Evolutionary conservation across 371 early-diverging fungal genomes (phyloP).

Genomic region (Nematocida sp.): DNA sequence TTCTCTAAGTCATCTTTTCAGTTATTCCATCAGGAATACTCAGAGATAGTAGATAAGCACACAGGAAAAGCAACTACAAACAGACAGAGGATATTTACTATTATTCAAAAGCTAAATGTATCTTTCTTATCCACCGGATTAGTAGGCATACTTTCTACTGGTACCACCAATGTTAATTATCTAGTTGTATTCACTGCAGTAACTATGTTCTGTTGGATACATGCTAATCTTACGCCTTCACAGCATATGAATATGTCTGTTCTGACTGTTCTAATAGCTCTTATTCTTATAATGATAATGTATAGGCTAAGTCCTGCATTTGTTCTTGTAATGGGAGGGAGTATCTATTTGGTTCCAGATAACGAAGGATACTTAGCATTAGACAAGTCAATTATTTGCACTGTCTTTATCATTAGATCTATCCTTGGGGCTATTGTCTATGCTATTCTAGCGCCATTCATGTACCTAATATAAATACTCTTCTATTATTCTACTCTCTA

Average conservation of each 20-base stretch:
- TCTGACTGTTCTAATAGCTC: neutral
- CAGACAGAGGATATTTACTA: neutral
- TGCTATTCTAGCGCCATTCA: neutral
- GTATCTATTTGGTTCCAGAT: conserved; percentile 38
- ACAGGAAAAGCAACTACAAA: neutral
- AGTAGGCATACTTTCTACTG: conserved; percentile 13
- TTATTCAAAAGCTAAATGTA: conserved; percentile 39
- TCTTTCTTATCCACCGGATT: conserved; percentile 32
- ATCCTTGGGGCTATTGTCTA: neutral
- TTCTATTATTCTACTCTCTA: too few relatives aligned
- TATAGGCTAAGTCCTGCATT: conserved; percentile 19
- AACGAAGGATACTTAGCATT: neutral
- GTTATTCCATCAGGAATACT: conserved; percentile 30
- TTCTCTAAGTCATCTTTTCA: conserved; percentile 1
- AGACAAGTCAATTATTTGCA: conserved; percentile 1
- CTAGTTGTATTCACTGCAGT: conserved; percentile 7
- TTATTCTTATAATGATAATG: conserved; percentile 16
- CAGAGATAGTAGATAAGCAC: conserved; percentile 19
- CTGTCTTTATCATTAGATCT: neutral
- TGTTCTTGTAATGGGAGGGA: conserved; percentile 31
- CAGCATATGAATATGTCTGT: conserved; percentile 1
- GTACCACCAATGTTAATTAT: neutral
- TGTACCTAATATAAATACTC: too few relatives aligned
- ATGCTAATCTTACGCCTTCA: conserved; percentile 6
- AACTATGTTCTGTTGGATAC: conserved; percentile 42